Conservation (phyloP, 208 protist genomes). For the Trypanosoma vivax region DNA sequence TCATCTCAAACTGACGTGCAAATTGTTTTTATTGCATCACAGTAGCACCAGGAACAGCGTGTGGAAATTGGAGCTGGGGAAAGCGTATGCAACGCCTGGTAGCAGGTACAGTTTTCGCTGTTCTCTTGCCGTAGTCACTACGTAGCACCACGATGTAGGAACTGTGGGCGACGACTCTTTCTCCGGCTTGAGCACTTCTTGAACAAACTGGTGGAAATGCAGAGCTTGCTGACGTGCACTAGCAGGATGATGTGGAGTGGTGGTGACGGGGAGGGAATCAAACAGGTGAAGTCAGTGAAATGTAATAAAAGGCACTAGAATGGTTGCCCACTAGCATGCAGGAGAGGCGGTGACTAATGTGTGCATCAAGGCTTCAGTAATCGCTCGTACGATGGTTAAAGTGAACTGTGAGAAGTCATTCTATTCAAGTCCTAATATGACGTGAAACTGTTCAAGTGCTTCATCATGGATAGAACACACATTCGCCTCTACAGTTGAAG, state of each 20-base stretch:
- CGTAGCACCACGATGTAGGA: conserved; percentile 6
- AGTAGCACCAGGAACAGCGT: not conserved
- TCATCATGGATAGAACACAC: conserved; percentile 13
- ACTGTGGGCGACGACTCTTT: conserved; percentile 22
- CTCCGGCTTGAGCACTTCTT: not conserved
- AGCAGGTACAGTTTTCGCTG: not conserved
- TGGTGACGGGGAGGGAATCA: not conserved
- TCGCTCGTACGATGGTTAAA: conserved; percentile 22
- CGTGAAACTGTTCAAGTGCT: conserved; percentile 4
- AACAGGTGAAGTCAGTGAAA: not conserved
- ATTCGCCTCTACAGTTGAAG: too few relatives aligned
- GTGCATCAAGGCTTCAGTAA: too few relatives aligned
- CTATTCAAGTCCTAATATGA: conserved; percentile 5
- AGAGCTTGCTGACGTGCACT: too few relatives aligned
- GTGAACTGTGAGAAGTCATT: conserved; percentile 8
- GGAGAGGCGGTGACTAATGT: too few relatives aligned
- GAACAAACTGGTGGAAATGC: not conserved
- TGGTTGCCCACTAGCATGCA: too few relatives aligned
- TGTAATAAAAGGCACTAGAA: too few relatives aligned
- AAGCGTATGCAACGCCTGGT: too few relatives aligned
- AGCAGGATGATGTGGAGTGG: not conserved
- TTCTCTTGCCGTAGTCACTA: conserved; percentile 19
- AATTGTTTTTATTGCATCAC: conserved; percentile 22
- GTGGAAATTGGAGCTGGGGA: not conserved
- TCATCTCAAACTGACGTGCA: conserved; percentile 27